Conservation (phyloP, 2,329 filamentous ascomycete species). For the Diplodia seriata region DNA sequence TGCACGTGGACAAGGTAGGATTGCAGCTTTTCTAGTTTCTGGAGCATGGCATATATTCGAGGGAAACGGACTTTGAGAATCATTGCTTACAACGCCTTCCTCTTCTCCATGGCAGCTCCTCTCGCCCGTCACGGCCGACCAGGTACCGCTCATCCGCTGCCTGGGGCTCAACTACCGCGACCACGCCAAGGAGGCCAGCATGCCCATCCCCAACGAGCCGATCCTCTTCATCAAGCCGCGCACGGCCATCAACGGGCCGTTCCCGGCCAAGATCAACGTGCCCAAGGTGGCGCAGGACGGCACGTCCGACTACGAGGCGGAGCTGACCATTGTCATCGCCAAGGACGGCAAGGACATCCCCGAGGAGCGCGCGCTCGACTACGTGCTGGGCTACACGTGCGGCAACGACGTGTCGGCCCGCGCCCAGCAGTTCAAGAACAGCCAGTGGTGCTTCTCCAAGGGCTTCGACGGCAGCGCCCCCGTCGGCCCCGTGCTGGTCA, state of each 20-base stretch:
- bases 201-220: constrained; percentile 73
- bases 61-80: background rate
- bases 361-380: constrained; percentile 53
- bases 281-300: constrained; percentile 58
- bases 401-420: constrained; percentile 64
- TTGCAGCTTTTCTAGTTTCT: background rate
- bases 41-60: background rate
- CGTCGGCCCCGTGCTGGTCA: constrained; percentile 59
- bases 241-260: constrained; percentile 50
- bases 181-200: constrained; percentile 55
- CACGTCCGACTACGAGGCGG: constrained; percentile 56
- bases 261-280: constrained; percentile 53
- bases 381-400: constrained; percentile 61
- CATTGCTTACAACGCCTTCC: background rate
- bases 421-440: constrained; percentile 56
- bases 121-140: constrained; percentile 44
- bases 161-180: constrained; percentile 56
- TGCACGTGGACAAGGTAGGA: constrained; percentile 40
- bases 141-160: constrained; percentile 54
- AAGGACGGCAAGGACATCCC: constrained; percentile 60
- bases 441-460: constrained; percentile 64
- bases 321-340: constrained; percentile 56
- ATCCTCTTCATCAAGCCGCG: constrained; percentile 63
- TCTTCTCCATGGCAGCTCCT: constrained; percentile 35
- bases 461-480: constrained; percentile 64